Evolutionary conservation across 768 basidiomycete genomes (phyloP).

Genomic region (Suillus americanus): DNA sequence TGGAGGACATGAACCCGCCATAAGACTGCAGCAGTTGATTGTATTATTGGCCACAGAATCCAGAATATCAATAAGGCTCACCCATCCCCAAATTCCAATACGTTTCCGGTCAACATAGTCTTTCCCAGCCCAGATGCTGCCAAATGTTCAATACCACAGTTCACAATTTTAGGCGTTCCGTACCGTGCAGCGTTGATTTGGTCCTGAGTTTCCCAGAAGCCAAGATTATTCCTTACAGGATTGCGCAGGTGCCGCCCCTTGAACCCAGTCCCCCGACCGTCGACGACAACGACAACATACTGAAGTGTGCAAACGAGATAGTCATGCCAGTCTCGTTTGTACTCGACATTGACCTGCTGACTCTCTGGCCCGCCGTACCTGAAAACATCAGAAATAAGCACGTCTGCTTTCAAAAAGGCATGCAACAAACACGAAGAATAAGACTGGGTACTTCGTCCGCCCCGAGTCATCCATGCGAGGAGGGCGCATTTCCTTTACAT

Average conservation of each 20-base stretch:
- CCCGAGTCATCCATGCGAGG: conserved; percentile 93
- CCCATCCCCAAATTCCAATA: conserved; percentile 99
- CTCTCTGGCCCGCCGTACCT: conserved; percentile 92
- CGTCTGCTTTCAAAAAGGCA: neutral
- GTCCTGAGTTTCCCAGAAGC: conserved; percentile 86
- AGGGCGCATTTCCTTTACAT: conserved; percentile 88
- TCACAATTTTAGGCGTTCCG: conserved; percentile 25
- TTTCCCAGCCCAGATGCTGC: conserved; percentile 80
- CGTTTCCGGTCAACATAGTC: conserved; percentile 85
- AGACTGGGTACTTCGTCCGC: conserved; percentile 92
- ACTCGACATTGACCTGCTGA: conserved; percentile 72
- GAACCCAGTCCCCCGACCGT: conserved; percentile 92
- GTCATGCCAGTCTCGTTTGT: conserved; percentile 79
- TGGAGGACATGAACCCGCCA: conserved; percentile 94
- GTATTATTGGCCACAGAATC: conserved; percentile 6
- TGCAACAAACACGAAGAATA: conserved; percentile 73
- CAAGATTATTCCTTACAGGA: conserved; percentile 85
- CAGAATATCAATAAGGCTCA: conserved; percentile 37
- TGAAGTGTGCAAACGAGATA: conserved; percentile 79
- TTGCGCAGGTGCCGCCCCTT: conserved; percentile 85
- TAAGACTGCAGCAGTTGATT: conserved; percentile 61
- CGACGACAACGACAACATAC: conserved; percentile 86
- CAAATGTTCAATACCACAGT: neutral
- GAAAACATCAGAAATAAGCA: conserved; percentile 1
- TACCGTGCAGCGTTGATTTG: conserved; percentile 88